phyloP scores from a whole-genome alignment of 73 alveolate genomes.

The Tetrahymena borealis region DNA sequence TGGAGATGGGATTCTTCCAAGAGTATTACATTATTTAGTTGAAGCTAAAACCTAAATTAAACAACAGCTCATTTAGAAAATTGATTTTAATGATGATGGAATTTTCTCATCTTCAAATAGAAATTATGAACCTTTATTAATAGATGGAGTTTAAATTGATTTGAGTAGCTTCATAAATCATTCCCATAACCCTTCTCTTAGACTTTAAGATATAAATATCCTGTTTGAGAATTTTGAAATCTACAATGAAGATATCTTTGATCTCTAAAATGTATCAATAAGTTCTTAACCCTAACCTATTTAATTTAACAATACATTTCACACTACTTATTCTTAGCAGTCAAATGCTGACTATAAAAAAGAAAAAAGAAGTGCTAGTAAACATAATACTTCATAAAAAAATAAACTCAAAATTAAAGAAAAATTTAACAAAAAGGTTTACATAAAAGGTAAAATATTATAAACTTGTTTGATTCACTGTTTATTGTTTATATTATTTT shows the following conservation, averaged over 20 bases:
- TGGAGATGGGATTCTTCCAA: constrained; percentile 62
- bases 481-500: not conserved
- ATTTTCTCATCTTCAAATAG: constrained; percentile 15
- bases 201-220: not conserved
- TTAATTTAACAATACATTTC: not conserved
- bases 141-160: not conserved
- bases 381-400: constrained; percentile 50
- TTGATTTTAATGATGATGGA: constrained; percentile 36
- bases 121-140: not conserved
- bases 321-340: not conserved
- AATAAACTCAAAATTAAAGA: constrained; percentile 59
- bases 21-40: constrained; percentile 33
- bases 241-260: constrained; percentile 70
- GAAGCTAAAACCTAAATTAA: constrained; percentile 20
- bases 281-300: not conserved
- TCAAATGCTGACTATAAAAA: not conserved
- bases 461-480: not conserved
- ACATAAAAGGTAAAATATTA: constrained; percentile 20
- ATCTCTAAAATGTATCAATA: constrained; percentile 28
- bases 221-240: constrained; percentile 48
- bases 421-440: constrained; percentile 52
- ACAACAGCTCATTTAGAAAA: not conserved
- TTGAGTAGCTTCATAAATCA: not conserved
- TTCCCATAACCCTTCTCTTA: not conserved
- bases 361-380: constrained; percentile 37